A percentile compares a stretch with the other conserved stretches of the same genome.
Conservation (phyloP, 2,329 filamentous ascomycete species). For the Balansia obtecta region DNA sequence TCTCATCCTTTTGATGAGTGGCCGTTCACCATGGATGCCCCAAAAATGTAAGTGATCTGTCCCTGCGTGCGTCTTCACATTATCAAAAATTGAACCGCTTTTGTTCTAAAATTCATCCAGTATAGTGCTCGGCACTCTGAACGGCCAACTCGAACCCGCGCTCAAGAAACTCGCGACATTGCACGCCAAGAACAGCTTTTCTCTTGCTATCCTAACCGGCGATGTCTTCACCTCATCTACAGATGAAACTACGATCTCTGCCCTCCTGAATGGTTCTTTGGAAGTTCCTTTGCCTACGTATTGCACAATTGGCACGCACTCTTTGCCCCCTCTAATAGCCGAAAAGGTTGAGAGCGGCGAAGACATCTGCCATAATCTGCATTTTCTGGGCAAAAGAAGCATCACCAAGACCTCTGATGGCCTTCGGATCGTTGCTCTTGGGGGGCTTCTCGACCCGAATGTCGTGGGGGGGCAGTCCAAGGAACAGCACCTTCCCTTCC, state of each 20-base stretch:
- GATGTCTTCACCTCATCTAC: slow-evolving; percentile 61
- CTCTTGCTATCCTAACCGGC: slow-evolving; percentile 72
- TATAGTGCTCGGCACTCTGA: slow-evolving; percentile 71
- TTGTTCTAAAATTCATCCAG: slow-evolving; percentile 25
- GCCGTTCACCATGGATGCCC: slow-evolving; percentile 26
- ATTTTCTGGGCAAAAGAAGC: slow-evolving; percentile 77
- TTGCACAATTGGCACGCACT: slow-evolving; percentile 65
- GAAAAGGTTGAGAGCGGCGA: slow-evolving; percentile 63
- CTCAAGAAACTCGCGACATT: slow-evolving; percentile 71
- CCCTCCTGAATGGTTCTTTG: slow-evolving; percentile 61
- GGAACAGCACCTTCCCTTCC: slow-evolving; percentile 65
- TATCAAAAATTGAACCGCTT: background rate
- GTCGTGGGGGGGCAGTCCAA: slow-evolving; percentile 51
- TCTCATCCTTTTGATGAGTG: background rate
- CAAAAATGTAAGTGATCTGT: slow-evolving; percentile 31
- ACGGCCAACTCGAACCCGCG: slow-evolving; percentile 62
- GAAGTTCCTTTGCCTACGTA: slow-evolving; percentile 73
- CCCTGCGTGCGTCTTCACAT: background rate
- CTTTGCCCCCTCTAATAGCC: slow-evolving; percentile 59
- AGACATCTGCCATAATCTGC: slow-evolving; percentile 78
- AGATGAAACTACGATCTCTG: slow-evolving; percentile 44
- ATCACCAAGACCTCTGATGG: slow-evolving; percentile 84
- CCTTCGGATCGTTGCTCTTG: slow-evolving; percentile 74
- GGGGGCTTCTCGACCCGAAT: slow-evolving; percentile 55
- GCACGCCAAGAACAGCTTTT: slow-evolving; percentile 79